phyloP scores from a whole-genome alignment of 1,139 yeast genomes.

The Saccharomycopsis phalli region DNA sequence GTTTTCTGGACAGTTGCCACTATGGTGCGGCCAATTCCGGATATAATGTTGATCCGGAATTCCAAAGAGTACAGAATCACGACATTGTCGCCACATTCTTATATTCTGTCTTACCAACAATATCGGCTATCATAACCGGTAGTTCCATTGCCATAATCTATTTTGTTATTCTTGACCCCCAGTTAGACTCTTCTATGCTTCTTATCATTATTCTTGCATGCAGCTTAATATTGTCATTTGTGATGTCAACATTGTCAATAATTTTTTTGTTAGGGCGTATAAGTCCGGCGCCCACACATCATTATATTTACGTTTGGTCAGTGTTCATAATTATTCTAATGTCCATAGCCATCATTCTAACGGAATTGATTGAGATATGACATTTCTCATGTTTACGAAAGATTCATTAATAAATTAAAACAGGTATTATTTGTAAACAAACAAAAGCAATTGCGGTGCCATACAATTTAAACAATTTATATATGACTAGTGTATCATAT shows the following conservation, averaged over 20 bases:
- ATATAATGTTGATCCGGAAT: conserved; percentile 7
- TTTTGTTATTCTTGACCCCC: conserved; percentile 12
- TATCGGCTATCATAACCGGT: conserved; percentile 13
- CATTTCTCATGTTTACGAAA: background rate
- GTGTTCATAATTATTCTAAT: conserved; percentile 10
- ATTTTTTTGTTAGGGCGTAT: conserved; percentile 12
- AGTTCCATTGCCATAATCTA: conserved; percentile 13
- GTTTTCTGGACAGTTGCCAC: conserved; percentile 1
- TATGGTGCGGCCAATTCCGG: background rate
- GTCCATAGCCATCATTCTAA: conserved; percentile 3
- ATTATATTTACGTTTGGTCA: conserved; percentile 16
- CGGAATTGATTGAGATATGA: conserved; percentile 8
- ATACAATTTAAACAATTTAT: too few species aligned
- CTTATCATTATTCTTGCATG: conserved; percentile 3
- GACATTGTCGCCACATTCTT: conserved; percentile 19
- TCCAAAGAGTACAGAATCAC: conserved; percentile 11
- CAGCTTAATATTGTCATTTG: conserved; percentile 11
- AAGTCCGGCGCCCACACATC: conserved; percentile 14
- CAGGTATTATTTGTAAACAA: too few species aligned
- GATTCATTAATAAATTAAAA: background rate
- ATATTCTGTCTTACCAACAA: conserved; percentile 14
- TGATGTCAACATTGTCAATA: conserved; percentile 7
- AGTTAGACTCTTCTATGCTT: conserved; percentile 6
- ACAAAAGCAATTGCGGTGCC: too few species aligned
- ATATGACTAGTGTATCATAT: too few species aligned